Conservation (phyloP, 2,329 filamentous ascomycete species). For the Xylaria sp. region DNA sequence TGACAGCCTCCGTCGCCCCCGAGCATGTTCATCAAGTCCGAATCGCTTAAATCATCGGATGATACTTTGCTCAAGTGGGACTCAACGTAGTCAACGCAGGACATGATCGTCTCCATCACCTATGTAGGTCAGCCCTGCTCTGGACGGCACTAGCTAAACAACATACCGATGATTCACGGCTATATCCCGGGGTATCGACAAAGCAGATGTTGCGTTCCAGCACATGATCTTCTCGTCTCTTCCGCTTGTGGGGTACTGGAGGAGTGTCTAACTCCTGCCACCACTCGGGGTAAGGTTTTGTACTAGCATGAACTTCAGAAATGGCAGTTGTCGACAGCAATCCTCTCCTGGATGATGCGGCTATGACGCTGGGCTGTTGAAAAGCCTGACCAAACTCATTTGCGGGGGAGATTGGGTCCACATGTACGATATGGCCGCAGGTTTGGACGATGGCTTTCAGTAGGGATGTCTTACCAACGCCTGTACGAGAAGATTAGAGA, state of each 20-base stretch:
- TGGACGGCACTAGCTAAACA: slow-evolving; percentile 4
- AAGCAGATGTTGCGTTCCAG: slow-evolving; percentile 95
- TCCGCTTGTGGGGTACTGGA: slow-evolving; percentile 68
- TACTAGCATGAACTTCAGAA: slow-evolving; percentile 80
- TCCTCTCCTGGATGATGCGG: slow-evolving; percentile 40
- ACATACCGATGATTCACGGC: slow-evolving; percentile 64
- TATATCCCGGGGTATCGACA: slow-evolving; percentile 81
- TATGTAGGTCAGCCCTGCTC: slow-evolving; percentile 36
- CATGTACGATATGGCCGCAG: slow-evolving; percentile 93
- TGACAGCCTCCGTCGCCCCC: slow-evolving; percentile 85
- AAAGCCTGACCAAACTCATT: slow-evolving; percentile 38
- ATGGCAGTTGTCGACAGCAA: slow-evolving; percentile 56
- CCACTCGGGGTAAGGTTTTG: slow-evolving; percentile 88
- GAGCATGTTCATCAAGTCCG: slow-evolving; percentile 80
- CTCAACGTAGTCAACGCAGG: slow-evolving; percentile 77
- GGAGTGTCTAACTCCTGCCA: slow-evolving; percentile 83
- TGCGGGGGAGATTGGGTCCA: slow-evolving; percentile 71
- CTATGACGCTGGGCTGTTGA: slow-evolving; percentile 28
- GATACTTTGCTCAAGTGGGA: slow-evolving; percentile 72
- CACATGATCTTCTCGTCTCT: slow-evolving; percentile 79
- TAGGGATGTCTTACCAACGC: slow-evolving; percentile 87
- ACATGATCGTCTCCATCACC: slow-evolving; percentile 66
- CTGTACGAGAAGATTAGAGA: slow-evolving; percentile 56
- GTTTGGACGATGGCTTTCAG: slow-evolving; percentile 88
- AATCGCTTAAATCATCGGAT: slow-evolving; percentile 73